Conservation (phyloP, 441 rosid genomes). For the Populus hybrid region DNA sequence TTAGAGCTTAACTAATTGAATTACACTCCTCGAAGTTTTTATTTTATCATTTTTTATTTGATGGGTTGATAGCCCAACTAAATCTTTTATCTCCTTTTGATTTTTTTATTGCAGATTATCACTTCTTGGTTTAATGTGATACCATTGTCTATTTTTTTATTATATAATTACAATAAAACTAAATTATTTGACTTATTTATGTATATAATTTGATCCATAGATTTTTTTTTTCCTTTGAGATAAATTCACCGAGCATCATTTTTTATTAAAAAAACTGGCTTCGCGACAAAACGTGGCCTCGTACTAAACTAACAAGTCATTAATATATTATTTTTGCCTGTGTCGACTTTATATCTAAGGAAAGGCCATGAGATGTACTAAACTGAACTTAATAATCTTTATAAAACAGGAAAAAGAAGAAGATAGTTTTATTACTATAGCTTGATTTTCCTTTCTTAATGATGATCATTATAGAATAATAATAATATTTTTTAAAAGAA, state of each 20-base stretch:
- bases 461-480: background rate
- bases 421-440: background rate
- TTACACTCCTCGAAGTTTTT: rapidly evolving
- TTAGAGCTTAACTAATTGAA: rapidly evolving
- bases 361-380: background rate
- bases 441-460: background rate
- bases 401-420: background rate
- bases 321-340: background rate
- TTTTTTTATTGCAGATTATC: no score
- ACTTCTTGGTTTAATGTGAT: no score
- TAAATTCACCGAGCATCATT: no score
- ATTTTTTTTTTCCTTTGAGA: no score
- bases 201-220: no score
- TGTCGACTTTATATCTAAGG: background rate
- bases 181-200: no score
- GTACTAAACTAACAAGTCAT: background rate
- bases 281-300: background rate
- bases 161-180: no score
- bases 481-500: no score
- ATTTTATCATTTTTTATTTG: no score
- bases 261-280: no score
- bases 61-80: rapidly evolving
- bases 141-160: no score
- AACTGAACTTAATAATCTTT: background rate
- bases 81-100: no score